Conservation (phyloP, 352 stramenopile species). For the Elongisporangium prolatum region DNA sequence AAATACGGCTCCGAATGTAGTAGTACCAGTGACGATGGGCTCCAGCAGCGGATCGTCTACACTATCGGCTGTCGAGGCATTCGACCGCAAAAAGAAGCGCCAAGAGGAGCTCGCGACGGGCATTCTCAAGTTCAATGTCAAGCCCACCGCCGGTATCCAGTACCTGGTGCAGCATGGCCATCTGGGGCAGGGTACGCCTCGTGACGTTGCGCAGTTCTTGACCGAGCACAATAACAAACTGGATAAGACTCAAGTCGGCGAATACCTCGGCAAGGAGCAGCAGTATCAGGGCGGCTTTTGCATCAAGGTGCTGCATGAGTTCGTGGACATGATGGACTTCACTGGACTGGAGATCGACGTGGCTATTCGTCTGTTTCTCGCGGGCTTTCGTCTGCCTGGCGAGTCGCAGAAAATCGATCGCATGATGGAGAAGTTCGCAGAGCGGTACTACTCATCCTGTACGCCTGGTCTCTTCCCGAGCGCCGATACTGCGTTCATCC, state of each 20-base stretch:
- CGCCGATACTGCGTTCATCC: conserved; percentile 97
- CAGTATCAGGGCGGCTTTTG: conserved; percentile 94
- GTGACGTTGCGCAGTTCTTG: conserved; percentile 94
- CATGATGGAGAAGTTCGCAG: conserved; percentile 99
- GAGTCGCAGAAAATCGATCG: conserved; percentile 99
- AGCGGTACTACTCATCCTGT: conserved; percentile 82
- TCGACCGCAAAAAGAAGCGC: conserved; percentile 95
- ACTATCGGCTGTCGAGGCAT: conserved; percentile 91
- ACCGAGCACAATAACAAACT: conserved; percentile 89
- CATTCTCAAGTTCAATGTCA: conserved; percentile 98
- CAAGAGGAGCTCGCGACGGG: conserved; percentile 97
- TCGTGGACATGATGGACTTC: conserved; percentile 97
- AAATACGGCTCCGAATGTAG: conserved; percentile 17
- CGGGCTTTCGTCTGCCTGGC: conserved; percentile 97
- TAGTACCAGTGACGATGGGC: conserved; percentile 5
- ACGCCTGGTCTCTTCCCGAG: conserved; percentile 87
- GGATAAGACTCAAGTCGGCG: conserved; percentile 97
- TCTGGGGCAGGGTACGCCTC: conserved; percentile 87
- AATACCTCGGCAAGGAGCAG: conserved; percentile 96
- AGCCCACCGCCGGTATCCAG: conserved; percentile 87
- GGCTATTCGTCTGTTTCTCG: conserved; percentile 96
- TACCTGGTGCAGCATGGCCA: conserved; percentile 92
- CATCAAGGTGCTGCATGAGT: conserved; percentile 94
- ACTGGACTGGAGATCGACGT: conserved; percentile 94
- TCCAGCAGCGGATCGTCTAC: conserved; percentile 29